Base-by-base conservation (phyloP, 164 flowering plant species). In the Cinnamomum micranthum region DNA sequence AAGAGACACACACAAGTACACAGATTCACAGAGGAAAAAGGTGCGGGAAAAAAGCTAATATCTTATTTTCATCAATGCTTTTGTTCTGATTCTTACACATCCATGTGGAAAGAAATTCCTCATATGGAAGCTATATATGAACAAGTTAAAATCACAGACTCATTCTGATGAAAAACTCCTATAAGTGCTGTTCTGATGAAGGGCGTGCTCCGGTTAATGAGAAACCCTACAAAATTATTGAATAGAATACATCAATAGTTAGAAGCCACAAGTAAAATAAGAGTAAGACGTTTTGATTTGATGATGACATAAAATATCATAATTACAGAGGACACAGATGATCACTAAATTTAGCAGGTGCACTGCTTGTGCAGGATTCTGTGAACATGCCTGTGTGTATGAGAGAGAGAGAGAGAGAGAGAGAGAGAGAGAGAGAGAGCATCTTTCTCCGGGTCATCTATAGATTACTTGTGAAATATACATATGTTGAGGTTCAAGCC, bases 181-280 rank as follows among this genome's bases (percentile, higher is more conserved):
- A 14, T 22, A 12, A 27, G 22, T 67, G 69, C 11, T 67, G n/a
- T 67, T 33, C 69, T 15, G 28, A 22, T 20, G 33, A 28, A 67
- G 69, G 69, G 41, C 69, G 69, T 19, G 47, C 35, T 6, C 69
- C 69, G 6, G 69, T 67, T 35, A 67, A 28, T 15, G 69, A 27
- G 69, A 67, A 67, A 12, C 28, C 69, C 69, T 67, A 28, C 69
- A 67, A 27, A 67, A 67, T 66, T 33, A 25, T 67, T 27, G 9
- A 67, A 17, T 28, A 17, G 20, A 27, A 19, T 11, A 66, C 2
- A 17, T 25, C 17, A 20, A 67, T 25, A 4, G 35, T 25, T 28
- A 67, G 69, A 27, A 31, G n/a, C 22, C 47, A 67, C 31, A 25
- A 64, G 11, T 23, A 24, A 27, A 55, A 19, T 14, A 55, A 55